phyloP scores from a whole-genome alignment of 2,329 filamentous ascomycete species.

The Pseudovirgaria hyperparasitica region DNA sequence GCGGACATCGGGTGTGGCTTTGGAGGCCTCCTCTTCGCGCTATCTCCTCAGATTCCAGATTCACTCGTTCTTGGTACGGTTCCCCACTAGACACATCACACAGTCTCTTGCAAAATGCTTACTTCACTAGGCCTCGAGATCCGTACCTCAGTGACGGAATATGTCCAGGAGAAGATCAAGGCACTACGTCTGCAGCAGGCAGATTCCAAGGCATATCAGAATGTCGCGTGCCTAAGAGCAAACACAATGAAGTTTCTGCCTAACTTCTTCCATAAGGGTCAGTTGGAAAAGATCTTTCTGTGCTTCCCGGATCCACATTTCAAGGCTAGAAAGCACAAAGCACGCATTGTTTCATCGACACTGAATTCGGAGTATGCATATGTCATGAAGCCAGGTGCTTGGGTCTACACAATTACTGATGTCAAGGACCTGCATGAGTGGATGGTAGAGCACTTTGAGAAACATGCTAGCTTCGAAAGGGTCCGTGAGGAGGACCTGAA shows the following conservation, averaged over 20 bases:
- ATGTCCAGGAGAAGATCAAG: conserved; percentile 74
- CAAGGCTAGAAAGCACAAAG: conserved; percentile 94
- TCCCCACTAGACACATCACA: not conserved
- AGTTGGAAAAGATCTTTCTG: conserved; percentile 86
- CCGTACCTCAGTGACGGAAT: conserved; percentile 77
- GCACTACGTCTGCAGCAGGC: conserved; percentile 60
- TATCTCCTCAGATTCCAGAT: conserved; percentile 69
- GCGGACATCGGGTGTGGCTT: conserved; percentile 97
- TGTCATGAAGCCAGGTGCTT: conserved; percentile 67
- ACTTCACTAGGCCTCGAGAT: conserved; percentile 67
- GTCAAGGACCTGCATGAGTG: conserved; percentile 87
- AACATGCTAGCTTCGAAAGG: conserved; percentile 66
- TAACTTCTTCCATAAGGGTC: conserved; percentile 77
- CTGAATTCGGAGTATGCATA: conserved; percentile 91
- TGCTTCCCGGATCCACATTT: conserved; percentile 99
- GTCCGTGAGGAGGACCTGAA: conserved; percentile 55
- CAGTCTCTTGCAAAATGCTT: not conserved
- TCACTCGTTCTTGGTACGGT: conserved; percentile 66
- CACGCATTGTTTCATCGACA: conserved; percentile 78
- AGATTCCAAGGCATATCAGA: conserved; percentile 53
- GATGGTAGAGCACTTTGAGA: conserved; percentile 81
- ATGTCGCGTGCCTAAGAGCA: conserved; percentile 75
- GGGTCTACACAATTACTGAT: conserved; percentile 94
- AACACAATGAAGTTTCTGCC: conserved; percentile 99
- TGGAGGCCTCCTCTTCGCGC: conserved; percentile 75